These are phyloP conservation scores for Francoa sonchifolia DNA, from an alignment of 441 rosid species.

Conservation along the genomic window DNA sequence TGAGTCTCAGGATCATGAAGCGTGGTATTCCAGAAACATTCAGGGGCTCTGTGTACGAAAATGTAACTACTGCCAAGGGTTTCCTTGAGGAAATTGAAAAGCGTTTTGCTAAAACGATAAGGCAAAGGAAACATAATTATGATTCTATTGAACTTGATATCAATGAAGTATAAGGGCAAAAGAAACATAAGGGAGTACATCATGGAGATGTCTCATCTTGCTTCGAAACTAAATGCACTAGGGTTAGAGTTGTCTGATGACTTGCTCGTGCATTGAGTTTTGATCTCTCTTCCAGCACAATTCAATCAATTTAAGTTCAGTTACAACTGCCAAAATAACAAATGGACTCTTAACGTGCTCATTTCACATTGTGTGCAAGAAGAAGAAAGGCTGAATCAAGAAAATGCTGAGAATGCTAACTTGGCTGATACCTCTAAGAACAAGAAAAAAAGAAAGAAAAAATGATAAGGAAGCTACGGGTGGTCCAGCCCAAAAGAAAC, in stretches of 20 bases:
- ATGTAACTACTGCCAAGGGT: too few species aligned
- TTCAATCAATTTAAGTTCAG: too few species aligned
- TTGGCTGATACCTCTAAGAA: neutral
- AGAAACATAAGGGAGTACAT: too few species aligned
- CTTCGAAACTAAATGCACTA: too few species aligned
- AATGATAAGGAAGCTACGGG: neutral
- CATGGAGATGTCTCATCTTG: too few species aligned
- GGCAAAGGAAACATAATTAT: too few species aligned
- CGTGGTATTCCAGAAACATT: neutral
- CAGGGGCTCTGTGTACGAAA: neutral
- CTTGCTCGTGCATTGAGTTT: too few species aligned
- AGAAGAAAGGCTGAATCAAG: neutral
- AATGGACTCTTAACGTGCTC: neutral
- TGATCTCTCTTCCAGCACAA: too few species aligned
- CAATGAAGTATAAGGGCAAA: too few species aligned
- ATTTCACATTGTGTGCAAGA: slow-evolving; percentile 1
- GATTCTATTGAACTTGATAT: too few species aligned
- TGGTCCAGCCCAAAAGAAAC: neutral
- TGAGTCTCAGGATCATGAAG: neutral
- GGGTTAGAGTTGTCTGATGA: too few species aligned
- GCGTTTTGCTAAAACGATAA: neutral
- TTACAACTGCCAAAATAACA: neutral
- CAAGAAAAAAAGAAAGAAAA: neutral
- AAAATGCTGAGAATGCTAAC: neutral
- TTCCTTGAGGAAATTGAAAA: neutral